Evolutionary conservation across 1,284 basidiomycete species (phyloP).

Genomic region (Ustilago cynodontis): DNA sequence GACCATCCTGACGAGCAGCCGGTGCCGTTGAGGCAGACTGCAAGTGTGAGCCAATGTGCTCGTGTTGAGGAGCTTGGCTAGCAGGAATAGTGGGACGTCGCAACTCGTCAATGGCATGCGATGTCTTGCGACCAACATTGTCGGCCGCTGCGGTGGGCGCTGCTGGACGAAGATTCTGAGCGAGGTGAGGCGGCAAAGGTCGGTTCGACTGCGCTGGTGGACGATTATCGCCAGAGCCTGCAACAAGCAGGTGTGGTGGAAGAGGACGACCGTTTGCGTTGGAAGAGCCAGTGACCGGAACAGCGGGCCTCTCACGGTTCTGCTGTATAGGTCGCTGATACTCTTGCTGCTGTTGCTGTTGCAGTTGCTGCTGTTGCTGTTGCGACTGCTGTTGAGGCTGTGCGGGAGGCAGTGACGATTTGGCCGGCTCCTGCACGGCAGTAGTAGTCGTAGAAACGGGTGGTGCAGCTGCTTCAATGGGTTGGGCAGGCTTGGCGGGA

Average conservation of each 20-base stretch:
- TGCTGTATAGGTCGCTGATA: conserved; percentile 12
- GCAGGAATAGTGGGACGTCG: conserved; percentile 13
- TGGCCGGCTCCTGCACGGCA: conserved; percentile 12
- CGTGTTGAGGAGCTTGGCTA: background rate
- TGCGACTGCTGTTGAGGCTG: conserved; percentile 22
- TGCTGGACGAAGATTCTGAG: conserved; percentile 36
- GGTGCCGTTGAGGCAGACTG: conserved; percentile 5
- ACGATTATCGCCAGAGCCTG: conserved; percentile 30
- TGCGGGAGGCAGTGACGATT: conserved; percentile 14
- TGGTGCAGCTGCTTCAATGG: conserved; percentile 21
- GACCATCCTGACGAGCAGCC: conserved; percentile 2
- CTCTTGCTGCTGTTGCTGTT: conserved; percentile 14
- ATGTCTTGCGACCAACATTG: conserved; percentile 30
- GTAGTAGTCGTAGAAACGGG: conserved; percentile 13
- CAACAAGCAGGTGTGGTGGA: conserved; percentile 36
- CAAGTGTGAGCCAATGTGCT: conserved; percentile 7
- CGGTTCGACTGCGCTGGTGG: conserved; percentile 17
- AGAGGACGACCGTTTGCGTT: conserved; percentile 32
- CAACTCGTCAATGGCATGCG: conserved; percentile 31
- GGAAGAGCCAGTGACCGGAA: background rate
- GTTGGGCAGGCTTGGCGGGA: conserved; percentile 10
- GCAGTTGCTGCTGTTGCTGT: conserved; percentile 20
- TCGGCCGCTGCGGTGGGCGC: conserved; percentile 9
- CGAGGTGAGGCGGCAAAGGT: conserved; percentile 56
- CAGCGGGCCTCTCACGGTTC: conserved; percentile 1